A percentile compares a stretch with the other conserved stretches of the same genome.
phyloP scores from a whole-genome alignment of 176 grass and related monocot genomes.

The Pontederia paniculata region DNA sequence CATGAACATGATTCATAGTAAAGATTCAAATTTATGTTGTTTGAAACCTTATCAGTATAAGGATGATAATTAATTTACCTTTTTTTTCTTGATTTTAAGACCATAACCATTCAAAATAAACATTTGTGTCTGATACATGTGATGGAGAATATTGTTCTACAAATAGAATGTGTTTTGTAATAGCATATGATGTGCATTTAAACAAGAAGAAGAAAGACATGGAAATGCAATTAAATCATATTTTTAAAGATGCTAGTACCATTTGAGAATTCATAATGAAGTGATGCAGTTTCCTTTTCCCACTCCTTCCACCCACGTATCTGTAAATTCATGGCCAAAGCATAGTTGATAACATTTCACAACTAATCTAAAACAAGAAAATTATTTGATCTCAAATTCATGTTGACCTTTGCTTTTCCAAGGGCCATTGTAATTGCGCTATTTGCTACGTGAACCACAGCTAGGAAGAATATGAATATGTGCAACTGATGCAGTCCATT shows the following conservation, averaged over 20 bases:
- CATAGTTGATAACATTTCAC: neutral
- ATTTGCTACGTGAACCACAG: conserved; percentile 62
- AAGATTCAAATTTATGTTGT: no score
- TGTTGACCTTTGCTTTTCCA: conserved; percentile 67
- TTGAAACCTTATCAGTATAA: no score
- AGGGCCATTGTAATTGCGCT: conserved; percentile 63
- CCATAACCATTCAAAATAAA: no score
- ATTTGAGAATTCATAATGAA: conserved; percentile 42
- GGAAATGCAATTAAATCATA: neutral
- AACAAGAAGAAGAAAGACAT: neutral
- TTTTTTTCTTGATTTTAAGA: no score
- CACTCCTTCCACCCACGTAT: conserved; percentile 76
- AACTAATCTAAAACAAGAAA: neutral
- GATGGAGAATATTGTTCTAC: no score
- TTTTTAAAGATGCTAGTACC: conserved; percentile 23
- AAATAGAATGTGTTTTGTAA: no score
- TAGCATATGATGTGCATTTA: no score
- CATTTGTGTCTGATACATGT: no score
- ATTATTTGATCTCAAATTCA: neutral
- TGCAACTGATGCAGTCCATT: conserved; percentile 69
- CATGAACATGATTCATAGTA: no score
- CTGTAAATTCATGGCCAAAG: conserved; percentile 29
- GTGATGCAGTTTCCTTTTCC: conserved; percentile 61
- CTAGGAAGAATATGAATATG: conserved; percentile 87
- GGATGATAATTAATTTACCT: no score